These are phyloP conservation scores for Aureobasidium sp. DNA, from an alignment of 2,329 filamentous ascomycete species.

Conservation along the genomic window DNA sequence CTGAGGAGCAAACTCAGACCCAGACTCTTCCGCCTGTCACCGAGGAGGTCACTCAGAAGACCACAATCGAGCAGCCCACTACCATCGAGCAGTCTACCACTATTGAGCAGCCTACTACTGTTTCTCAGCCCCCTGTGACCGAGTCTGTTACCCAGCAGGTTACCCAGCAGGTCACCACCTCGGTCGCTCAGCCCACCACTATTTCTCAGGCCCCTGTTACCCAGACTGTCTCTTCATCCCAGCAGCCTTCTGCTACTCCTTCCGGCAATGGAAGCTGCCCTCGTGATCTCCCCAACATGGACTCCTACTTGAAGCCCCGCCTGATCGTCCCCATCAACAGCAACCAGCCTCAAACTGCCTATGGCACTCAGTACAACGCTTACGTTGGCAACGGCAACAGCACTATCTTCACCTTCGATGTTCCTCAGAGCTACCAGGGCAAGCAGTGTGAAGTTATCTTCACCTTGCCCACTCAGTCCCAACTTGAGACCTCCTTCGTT, in stretches of 20 bases:
- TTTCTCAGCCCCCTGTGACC: background rate
- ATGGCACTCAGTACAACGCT: constrained; percentile 51
- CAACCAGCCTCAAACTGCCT: constrained; percentile 43
- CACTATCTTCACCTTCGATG: constrained; percentile 64
- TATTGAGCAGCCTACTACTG: background rate
- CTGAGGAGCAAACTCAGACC: background rate
- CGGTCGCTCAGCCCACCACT: background rate
- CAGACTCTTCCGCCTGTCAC: background rate
- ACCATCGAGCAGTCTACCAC: background rate
- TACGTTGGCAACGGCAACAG: constrained; percentile 47
- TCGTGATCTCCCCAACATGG: constrained; percentile 24
- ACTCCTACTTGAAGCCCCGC: constrained; percentile 42
- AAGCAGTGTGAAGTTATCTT: constrained; percentile 59
- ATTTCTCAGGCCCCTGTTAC: background rate
- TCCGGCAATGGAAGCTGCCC: constrained; percentile 21
- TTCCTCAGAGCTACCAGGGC: constrained; percentile 47
- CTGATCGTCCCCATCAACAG: constrained; percentile 56
- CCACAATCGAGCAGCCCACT: background rate
- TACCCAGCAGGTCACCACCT: background rate
- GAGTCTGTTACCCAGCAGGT: background rate
- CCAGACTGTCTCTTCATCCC: background rate
- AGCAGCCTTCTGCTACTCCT: background rate
- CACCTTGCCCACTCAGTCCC: constrained; percentile 52
- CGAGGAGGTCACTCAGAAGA: background rate
- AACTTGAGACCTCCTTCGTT: constrained; percentile 56